Conservation (phyloP, 257 asterid species). For the Anisodus tanguticus region DNA sequence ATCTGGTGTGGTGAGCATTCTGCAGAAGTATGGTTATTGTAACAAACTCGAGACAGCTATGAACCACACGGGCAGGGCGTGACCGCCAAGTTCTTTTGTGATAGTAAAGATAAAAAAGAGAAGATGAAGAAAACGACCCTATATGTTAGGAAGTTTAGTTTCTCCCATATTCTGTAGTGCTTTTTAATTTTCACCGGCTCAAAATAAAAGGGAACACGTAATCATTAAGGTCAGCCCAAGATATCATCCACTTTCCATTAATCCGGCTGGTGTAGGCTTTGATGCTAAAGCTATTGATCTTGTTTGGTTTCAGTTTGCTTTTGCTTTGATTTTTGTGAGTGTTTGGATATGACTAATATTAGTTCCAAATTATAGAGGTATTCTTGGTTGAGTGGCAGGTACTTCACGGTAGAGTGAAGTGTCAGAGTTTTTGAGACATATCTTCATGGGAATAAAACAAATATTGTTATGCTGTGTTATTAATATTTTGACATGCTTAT, state of each 20-base stretch:
- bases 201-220: neutral
- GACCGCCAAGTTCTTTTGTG: neutral
- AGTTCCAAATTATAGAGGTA: neutral
- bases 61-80: neutral
- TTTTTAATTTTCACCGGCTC: neutral
- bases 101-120: neutral
- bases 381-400: neutral
- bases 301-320: neutral
- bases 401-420: neutral
- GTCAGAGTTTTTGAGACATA: neutral
- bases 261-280: neutral
- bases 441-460: neutral
- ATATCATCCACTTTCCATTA: neutral
- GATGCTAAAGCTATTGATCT: neutral
- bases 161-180: no score
- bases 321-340: neutral
- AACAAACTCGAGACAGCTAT: neutral
- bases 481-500: neutral
- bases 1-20: neutral
- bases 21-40: neutral
- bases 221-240: neutral
- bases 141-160: neutral
- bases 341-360: neutral
- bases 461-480: neutral
- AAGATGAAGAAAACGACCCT: neutral